A percentile compares a stretch with the other conserved stretches of the same genome.
These are phyloP conservation scores for Pistacia vera DNA, from an alignment of 345 rosid genomes.

Conservation along the genomic window DNA sequence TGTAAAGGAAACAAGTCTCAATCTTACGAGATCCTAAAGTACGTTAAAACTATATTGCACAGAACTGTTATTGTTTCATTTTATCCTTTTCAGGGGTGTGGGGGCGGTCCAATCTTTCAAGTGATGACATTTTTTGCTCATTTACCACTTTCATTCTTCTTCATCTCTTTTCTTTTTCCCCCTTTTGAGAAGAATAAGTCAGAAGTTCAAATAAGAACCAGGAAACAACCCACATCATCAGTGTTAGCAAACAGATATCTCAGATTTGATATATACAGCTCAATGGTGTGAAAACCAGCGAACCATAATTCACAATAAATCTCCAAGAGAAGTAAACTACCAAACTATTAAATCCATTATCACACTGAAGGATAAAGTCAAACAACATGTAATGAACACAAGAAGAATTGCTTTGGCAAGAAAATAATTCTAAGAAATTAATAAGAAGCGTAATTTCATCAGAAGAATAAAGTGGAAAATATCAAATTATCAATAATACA, in stretches of 20 bases:
- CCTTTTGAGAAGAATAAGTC: background rate
- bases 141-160: background rate
- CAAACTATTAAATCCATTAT: background rate
- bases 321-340: background rate
- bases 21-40: background rate
- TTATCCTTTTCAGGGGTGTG: background rate
- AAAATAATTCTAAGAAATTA: background rate
- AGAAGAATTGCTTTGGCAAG: background rate
- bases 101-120: background rate
- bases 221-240: background rate
- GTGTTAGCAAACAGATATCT: background rate
- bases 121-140: background rate
- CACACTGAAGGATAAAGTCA: background rate
- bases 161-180: background rate
- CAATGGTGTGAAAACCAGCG: background rate
- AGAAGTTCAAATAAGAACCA: background rate
- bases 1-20: background rate
- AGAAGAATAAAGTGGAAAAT: background rate
- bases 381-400: background rate
- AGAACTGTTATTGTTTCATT: too few relatives aligned
- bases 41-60: background rate
- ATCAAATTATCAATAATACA: slow-evolving; percentile 10
- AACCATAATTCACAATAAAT: background rate
- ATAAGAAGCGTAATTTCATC: background rate
- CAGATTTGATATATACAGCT: background rate